Conservation (phyloP, 305 asterid species). For the Fraxinus greggii region DNA sequence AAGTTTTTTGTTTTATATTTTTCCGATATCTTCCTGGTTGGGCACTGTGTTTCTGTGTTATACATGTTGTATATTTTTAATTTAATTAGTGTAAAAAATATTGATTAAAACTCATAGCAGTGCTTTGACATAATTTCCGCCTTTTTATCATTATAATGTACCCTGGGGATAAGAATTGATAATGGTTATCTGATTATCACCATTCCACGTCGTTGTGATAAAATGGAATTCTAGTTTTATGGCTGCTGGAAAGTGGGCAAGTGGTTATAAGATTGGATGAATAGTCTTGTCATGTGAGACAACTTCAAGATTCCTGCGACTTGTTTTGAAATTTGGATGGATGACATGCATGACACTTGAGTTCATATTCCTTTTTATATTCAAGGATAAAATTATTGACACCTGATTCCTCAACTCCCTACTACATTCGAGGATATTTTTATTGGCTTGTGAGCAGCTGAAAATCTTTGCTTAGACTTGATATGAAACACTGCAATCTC, state of each 20-base stretch:
- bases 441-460: neutral
- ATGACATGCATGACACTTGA: neutral
- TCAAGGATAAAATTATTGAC: neutral
- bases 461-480: neutral
- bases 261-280: neutral
- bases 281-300: neutral
- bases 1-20: neutral
- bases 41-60: constrained; percentile 16
- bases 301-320: neutral
- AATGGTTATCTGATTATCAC: neutral
- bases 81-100: neutral
- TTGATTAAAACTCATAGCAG: neutral
- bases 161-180: constrained; percentile 13
- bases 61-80: neutral
- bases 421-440: neutral
- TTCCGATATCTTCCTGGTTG: constrained; percentile 6
- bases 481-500: neutral
- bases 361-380: neutral
- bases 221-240: neutral
- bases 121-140: neutral
- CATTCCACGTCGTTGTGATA: neutral
- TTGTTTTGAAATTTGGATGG: neutral
- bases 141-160: neutral
- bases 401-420: neutral
- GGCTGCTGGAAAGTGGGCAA: neutral